A percentile compares a stretch with the other conserved stretches of the same genome.
These are phyloP conservation scores for Starmerella sirachaensis DNA, from an alignment of 805 yeast genomes.

Conservation along the genomic window DNA sequence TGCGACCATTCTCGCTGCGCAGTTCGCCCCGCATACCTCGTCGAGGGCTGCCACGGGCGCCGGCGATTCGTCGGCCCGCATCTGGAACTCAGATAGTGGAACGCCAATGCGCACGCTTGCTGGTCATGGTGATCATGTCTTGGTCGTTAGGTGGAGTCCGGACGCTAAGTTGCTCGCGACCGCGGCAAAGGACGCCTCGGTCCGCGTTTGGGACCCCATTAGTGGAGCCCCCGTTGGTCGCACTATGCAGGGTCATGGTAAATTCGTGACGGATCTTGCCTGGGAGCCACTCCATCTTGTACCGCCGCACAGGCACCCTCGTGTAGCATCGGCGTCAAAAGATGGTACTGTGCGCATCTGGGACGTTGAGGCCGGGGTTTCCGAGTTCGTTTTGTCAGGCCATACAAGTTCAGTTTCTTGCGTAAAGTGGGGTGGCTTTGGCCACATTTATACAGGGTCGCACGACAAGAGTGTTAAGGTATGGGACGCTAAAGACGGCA, in stretches of 20 bases:
- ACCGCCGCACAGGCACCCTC: slow-evolving; percentile 42
- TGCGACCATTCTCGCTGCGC: slow-evolving; percentile 79
- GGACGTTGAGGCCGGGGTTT: slow-evolving; percentile 64
- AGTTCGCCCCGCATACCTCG: slow-evolving; percentile 83
- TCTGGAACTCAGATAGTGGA: slow-evolving; percentile 94
- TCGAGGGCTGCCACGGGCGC: slow-evolving; percentile 87
- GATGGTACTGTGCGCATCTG: slow-evolving; percentile 83
- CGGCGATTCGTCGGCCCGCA: slow-evolving; percentile 89
- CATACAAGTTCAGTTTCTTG: slow-evolving; percentile 84
- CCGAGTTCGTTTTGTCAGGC: slow-evolving; percentile 65
- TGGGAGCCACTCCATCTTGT: slow-evolving; percentile 93
- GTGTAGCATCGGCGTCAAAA: slow-evolving; percentile 78
- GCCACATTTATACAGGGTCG: slow-evolving; percentile 73
- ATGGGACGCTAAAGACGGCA: slow-evolving; percentile 77
- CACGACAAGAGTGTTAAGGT: slow-evolving; percentile 89
- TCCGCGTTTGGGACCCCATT: slow-evolving; percentile 74
- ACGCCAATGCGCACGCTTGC: slow-evolving; percentile 70
- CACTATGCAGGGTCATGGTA: slow-evolving; percentile 64
- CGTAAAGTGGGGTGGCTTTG: slow-evolving; percentile 94
- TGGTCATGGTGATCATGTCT: slow-evolving; percentile 90
- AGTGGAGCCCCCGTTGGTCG: slow-evolving; percentile 61
- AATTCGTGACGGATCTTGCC: slow-evolving; percentile 77
- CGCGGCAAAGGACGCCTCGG: slow-evolving; percentile 86
- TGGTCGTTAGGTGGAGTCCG: slow-evolving; percentile 85
- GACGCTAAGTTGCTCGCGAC: slow-evolving; percentile 86